A percentile compares a stretch with the other conserved stretches of the same genome.
These are phyloP conservation scores for Pseudogymnoascus sp. DNA, from an alignment of 2,329 filamentous ascomycete species.

Conservation along the genomic window DNA sequence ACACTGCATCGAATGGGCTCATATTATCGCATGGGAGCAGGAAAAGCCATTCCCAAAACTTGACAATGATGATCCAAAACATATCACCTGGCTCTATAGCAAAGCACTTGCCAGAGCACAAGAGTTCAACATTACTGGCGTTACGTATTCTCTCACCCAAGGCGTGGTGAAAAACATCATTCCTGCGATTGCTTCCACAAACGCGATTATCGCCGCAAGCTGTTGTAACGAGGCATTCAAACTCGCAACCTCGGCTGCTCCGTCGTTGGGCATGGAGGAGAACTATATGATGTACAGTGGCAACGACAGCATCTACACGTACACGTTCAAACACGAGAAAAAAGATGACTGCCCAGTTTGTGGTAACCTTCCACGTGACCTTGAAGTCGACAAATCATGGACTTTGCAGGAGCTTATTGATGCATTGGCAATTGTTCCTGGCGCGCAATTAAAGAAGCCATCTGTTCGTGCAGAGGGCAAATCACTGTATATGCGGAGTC, in stretches of 20 bases:
- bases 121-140: slow-evolving; percentile 83
- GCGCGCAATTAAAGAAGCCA: slow-evolving; percentile 89
- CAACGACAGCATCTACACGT: slow-evolving; percentile 91
- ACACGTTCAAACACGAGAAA: slow-evolving; percentile 90
- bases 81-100: slow-evolving; percentile 93
- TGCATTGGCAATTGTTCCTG: slow-evolving; percentile 69
- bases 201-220: slow-evolving; percentile 88
- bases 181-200: slow-evolving; percentile 93
- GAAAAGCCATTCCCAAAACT: slow-evolving; percentile 74
- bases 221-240: slow-evolving; percentile 98
- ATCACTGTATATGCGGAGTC: slow-evolving; percentile 83
- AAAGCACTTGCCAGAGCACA: slow-evolving; percentile 71
- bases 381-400: slow-evolving; percentile 59
- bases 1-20: slow-evolving; percentile 98
- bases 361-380: slow-evolving; percentile 67
- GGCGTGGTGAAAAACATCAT: slow-evolving; percentile 99
- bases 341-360: slow-evolving; percentile 95
- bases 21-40: slow-evolving; percentile 93
- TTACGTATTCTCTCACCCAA: slow-evolving; percentile 92
- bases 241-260: slow-evolving; percentile 74
- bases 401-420: slow-evolving; percentile 82
- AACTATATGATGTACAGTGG: slow-evolving; percentile 99
- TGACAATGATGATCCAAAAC: slow-evolving; percentile 92
- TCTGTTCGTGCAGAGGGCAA: slow-evolving; percentile 70
- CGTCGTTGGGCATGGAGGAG: slow-evolving; percentile 65